phyloP scores from a whole-genome alignment of 1,284 basidiomycete species.

The Cystobasidium sp. region DNA sequence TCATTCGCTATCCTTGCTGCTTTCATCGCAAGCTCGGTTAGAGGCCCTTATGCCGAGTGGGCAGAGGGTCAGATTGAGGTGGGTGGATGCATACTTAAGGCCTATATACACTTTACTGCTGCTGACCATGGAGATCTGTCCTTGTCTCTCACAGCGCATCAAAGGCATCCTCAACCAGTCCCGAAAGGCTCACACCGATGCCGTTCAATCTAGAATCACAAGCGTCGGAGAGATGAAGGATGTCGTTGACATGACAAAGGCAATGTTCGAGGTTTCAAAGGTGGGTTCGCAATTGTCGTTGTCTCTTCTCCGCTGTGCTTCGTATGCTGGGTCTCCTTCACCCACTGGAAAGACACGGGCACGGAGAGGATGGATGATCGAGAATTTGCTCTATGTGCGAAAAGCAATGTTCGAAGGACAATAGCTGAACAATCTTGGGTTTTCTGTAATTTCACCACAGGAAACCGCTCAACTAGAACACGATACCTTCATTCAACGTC shows the following conservation, averaged over 20 bases:
- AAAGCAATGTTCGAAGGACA: not conserved
- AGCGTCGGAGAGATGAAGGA: slow-evolving; percentile 92
- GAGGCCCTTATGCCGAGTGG: slow-evolving; percentile 91
- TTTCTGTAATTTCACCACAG: slow-evolving; percentile 60
- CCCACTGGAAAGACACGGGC: not conserved
- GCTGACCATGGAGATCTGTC: not conserved
- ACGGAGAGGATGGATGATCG: slow-evolving; percentile 13
- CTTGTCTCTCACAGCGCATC: slow-evolving; percentile 63
- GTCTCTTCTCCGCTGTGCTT: not conserved
- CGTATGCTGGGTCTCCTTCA: not conserved
- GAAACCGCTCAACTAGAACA: slow-evolving; percentile 91
- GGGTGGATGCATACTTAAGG: slow-evolving; percentile 41
- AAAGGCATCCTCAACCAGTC: slow-evolving; percentile 79
- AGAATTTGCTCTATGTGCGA: not conserved
- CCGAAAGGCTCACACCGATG: slow-evolving; percentile 86
- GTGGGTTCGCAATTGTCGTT: slow-evolving; percentile 58
- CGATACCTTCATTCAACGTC: slow-evolving; percentile 85
- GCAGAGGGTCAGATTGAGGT: slow-evolving; percentile 79
- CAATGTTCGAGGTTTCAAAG: slow-evolving; percentile 91
- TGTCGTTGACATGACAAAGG: slow-evolving; percentile 85
- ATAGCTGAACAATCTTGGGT: too few species aligned
- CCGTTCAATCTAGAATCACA: slow-evolving; percentile 89
- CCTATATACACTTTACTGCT: not conserved
- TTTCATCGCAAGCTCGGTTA: slow-evolving; percentile 77
- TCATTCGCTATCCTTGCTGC: slow-evolving; percentile 81